Conservation (phyloP, 2,329 filamentous ascomycete species). For the Venturia aucupariae region DNA sequence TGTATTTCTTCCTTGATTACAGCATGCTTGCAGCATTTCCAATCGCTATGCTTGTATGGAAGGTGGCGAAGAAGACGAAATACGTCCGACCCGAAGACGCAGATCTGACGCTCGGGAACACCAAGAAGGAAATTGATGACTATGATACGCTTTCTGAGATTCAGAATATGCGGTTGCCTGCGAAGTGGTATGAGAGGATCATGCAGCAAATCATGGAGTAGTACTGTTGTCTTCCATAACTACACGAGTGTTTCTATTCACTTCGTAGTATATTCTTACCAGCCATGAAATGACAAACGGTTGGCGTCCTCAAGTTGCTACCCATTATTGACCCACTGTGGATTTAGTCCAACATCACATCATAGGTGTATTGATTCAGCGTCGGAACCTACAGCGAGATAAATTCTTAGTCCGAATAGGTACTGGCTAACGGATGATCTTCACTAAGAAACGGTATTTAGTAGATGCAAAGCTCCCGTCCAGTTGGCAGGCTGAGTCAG, state of each 20-base stretch:
- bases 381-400: too few species aligned
- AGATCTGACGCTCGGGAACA: conserved; percentile 13
- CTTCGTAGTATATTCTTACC: too few species aligned
- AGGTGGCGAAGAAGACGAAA: conserved; percentile 13
- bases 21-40: conserved; percentile 8
- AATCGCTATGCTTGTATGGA: conserved; percentile 8
- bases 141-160: conserved; percentile 12
- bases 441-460: too few species aligned
- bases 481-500: too few species aligned
- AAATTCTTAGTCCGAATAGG: too few species aligned
- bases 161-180: not conserved
- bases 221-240: not conserved
- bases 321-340: too few species aligned
- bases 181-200: conserved; percentile 8
- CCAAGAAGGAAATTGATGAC: conserved; percentile 14
- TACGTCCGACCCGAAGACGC: conserved; percentile 13
- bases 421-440: too few species aligned
- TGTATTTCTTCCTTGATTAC: conserved; percentile 44
- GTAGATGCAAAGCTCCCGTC: too few species aligned
- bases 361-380: too few species aligned
- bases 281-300: too few species aligned
- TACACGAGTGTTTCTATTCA: not conserved
- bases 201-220: conserved; percentile 6
- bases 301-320: too few species aligned
- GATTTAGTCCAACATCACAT: too few species aligned